Conservation (phyloP, 2,329 filamentous ascomycete species). For the Ceratocystiopsis brevicomis region DNA sequence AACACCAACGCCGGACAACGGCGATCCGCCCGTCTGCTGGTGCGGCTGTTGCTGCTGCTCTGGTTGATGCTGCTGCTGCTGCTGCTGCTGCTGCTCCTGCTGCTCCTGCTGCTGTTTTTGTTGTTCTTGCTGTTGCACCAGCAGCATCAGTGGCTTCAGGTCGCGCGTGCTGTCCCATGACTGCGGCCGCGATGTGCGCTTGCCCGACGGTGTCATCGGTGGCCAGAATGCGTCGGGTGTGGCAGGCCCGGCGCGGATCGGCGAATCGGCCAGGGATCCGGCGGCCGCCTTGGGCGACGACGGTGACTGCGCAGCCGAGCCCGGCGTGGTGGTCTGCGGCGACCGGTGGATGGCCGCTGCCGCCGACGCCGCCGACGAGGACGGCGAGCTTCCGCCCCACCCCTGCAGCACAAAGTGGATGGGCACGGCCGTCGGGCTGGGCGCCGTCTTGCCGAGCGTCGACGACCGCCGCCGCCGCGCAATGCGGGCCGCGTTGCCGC, state of each 20-base stretch:
- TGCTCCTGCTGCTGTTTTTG: slow-evolving; percentile 31
- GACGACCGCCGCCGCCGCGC: slow-evolving; percentile 29
- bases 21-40: not conserved
- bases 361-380: slow-evolving; percentile 13
- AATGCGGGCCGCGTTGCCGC: slow-evolving; percentile 15
- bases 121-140: slow-evolving; percentile 37
- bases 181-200: slow-evolving; percentile 29
- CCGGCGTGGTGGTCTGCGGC: not conserved
- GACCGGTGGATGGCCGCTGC: too few species aligned
- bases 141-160: slow-evolving; percentile 64
- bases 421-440: slow-evolving; percentile 37
- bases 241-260: not conserved
- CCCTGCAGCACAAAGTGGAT: slow-evolving; percentile 34
- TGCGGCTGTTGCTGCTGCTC: too few species aligned
- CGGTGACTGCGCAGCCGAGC: slow-evolving; percentile 9
- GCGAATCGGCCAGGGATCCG: not conserved
- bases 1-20: too few species aligned
- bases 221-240: not conserved
- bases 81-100: too few species aligned
- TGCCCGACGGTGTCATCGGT: slow-evolving; percentile 13
- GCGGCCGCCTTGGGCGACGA: slow-evolving; percentile 6
- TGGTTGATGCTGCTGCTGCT: too few species aligned
- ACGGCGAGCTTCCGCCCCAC: slow-evolving; percentile 19
- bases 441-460: slow-evolving; percentile 25
- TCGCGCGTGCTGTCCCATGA: slow-evolving; percentile 49